These are phyloP conservation scores for Scedosporium minutisporum DNA, from an alignment of 2,329 filamentous ascomycete genomes.

Conservation along the genomic window DNA sequence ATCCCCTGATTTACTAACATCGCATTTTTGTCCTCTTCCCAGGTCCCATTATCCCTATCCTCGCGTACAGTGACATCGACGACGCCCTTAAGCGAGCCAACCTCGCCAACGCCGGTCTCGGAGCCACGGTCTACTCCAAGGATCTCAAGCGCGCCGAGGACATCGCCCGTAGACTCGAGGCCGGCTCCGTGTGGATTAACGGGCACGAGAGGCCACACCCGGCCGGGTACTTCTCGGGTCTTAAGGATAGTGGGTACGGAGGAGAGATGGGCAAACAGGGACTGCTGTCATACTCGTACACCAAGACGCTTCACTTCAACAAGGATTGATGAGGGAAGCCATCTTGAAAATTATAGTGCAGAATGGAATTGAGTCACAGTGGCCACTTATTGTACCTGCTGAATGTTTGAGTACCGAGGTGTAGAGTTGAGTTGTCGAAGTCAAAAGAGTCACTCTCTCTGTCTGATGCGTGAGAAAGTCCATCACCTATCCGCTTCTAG, in stretches of 20 bases:
- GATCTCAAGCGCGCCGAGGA: slow-evolving; percentile 39
- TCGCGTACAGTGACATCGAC: slow-evolving; percentile 51
- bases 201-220: slow-evolving; percentile 18
- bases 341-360: too few species aligned
- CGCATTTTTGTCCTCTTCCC: neutral
- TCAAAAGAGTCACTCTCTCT: too few species aligned
- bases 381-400: too few species aligned
- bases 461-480: too few species aligned
- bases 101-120: slow-evolving; percentile 41
- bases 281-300: slow-evolving; percentile 21
- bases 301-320: slow-evolving; percentile 14
- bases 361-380: too few species aligned
- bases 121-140: slow-evolving; percentile 47
- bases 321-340: neutral
- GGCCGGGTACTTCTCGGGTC: slow-evolving; percentile 20
- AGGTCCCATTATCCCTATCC: slow-evolving; percentile 53
- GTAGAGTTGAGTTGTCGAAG: too few species aligned
- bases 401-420: too few species aligned
- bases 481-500: neutral
- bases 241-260: slow-evolving; percentile 24
- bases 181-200: slow-evolving; percentile 54
- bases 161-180: slow-evolving; percentile 44
- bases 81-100: slow-evolving; percentile 50
- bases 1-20: too few species aligned
- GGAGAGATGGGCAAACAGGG: slow-evolving; percentile 25